phyloP scores from a whole-genome alignment of 306 rosid species.

The Castanea mollissima region DNA sequence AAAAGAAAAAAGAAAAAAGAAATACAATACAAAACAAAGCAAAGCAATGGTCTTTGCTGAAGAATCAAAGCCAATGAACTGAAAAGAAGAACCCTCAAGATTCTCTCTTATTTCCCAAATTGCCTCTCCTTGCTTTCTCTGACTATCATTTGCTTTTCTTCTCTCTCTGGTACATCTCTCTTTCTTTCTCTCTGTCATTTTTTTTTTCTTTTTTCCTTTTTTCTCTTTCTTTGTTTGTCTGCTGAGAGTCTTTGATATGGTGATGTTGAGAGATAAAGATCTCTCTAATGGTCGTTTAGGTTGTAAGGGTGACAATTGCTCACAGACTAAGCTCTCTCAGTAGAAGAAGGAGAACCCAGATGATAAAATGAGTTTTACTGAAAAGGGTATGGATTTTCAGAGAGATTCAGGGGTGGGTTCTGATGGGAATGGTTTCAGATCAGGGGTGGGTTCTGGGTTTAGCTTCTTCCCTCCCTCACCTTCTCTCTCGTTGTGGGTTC shows the following conservation, averaged over 20 bases:
- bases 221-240: no score
- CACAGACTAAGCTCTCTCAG: slow-evolving; percentile 65
- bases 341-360: slow-evolving; percentile 34
- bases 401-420: slow-evolving; percentile 31
- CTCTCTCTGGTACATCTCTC: neutral
- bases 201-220: no score
- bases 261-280: slow-evolving; percentile 67
- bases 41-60: slow-evolving; percentile 2
- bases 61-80: slow-evolving; percentile 27
- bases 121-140: slow-evolving; percentile 3
- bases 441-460: neutral
- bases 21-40: no score
- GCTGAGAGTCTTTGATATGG: neutral
- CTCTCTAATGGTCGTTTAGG: slow-evolving; percentile 37
- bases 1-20: no score
- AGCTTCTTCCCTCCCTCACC: no score
- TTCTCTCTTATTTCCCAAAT: slow-evolving; percentile 33
- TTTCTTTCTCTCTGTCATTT: slow-evolving; percentile 1
- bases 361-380: slow-evolving; percentile 32
- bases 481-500: no score
- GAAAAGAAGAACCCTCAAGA: slow-evolving; percentile 1
- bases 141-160: neutral
- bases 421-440: slow-evolving; percentile 41
- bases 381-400: slow-evolving; percentile 42
- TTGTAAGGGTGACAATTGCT: slow-evolving; percentile 61